These are phyloP conservation scores for Termitomyces sp. DNA, from an alignment of 768 basidiomycete species.

Conservation along the genomic window DNA sequence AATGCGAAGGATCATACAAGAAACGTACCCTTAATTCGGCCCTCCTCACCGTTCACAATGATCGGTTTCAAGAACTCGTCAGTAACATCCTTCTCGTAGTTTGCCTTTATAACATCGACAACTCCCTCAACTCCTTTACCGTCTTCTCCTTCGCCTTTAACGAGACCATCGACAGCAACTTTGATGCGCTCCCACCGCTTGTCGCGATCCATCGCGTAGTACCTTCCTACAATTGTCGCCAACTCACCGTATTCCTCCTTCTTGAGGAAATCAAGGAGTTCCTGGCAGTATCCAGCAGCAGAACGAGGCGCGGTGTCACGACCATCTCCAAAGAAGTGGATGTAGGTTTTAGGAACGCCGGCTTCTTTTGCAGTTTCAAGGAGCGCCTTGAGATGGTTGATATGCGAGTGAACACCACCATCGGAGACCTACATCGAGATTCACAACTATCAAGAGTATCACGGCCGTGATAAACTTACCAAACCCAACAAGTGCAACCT, in stretches of 20 bases:
- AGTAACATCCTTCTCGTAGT: conserved; percentile 81
- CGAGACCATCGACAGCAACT: conserved; percentile 81
- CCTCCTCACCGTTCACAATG: conserved; percentile 74
- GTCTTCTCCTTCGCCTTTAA: conserved; percentile 60
- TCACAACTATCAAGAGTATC: neutral
- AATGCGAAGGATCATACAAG: neutral
- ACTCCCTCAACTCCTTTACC: conserved; percentile 42
- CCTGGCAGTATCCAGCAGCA: conserved; percentile 67
- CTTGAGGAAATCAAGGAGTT: conserved; percentile 72
- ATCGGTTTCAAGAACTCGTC: conserved; percentile 97
- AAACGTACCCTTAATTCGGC: conserved; percentile 68
- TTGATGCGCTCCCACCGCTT: conserved; percentile 95
- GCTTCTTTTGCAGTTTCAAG: conserved; percentile 86
- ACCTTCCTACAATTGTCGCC: conserved; percentile 82
- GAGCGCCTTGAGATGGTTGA: conserved; percentile 82
- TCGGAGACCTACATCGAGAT: conserved; percentile 58
- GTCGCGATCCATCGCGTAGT: conserved; percentile 97
- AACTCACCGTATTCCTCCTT: conserved; percentile 77
- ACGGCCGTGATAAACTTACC: conserved; percentile 33
- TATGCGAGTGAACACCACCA: conserved; percentile 97
- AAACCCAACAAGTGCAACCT: conserved; percentile 86
- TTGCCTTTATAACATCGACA: conserved; percentile 46
- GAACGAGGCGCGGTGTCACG: conserved; percentile 91
- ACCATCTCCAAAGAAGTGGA: conserved; percentile 95
- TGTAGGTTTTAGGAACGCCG: conserved; percentile 78